Percentiles rank a stretch among this genome's conserved stretches.
These are phyloP conservation scores for Tetrahymena elliotti DNA, from an alignment of 73 alveolate species.

Conservation along the genomic window DNA sequence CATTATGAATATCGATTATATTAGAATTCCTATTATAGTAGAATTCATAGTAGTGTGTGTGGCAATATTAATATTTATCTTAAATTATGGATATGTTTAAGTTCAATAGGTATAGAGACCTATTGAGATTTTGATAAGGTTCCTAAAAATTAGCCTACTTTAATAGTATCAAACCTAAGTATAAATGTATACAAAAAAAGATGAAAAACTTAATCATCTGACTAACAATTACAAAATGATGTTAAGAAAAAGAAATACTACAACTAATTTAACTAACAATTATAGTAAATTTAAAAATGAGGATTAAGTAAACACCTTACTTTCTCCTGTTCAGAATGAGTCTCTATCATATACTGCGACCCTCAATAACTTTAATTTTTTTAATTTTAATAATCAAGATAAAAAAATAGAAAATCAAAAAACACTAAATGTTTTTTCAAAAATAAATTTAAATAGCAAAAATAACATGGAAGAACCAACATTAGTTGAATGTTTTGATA, in stretches of 20 bases:
- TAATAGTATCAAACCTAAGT: too few species aligned
- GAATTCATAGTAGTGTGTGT: neutral
- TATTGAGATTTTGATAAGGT: neutral
- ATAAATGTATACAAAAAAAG: neutral
- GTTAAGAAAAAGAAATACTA: neutral
- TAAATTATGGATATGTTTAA: neutral
- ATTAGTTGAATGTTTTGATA: neutral
- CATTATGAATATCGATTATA: neutral
- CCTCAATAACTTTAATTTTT: too few species aligned
- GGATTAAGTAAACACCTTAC: neutral
- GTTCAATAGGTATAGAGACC: neutral
- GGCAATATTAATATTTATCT: neutral
- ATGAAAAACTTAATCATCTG: neutral
- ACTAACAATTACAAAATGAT: neutral
- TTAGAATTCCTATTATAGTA: neutral
- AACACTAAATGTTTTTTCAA: neutral
- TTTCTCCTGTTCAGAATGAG: neutral
- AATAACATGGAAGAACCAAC: neutral
- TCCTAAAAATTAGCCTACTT: neutral
- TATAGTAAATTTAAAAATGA: neutral
- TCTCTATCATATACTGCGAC: neutral
- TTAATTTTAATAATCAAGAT: neutral
- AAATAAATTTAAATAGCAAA: too few species aligned
- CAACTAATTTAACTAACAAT: neutral
- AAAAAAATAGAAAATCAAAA: neutral